These are phyloP conservation scores for Saccharomycopsis capsularis DNA, from an alignment of 805 yeast species.

Conservation along the genomic window DNA sequence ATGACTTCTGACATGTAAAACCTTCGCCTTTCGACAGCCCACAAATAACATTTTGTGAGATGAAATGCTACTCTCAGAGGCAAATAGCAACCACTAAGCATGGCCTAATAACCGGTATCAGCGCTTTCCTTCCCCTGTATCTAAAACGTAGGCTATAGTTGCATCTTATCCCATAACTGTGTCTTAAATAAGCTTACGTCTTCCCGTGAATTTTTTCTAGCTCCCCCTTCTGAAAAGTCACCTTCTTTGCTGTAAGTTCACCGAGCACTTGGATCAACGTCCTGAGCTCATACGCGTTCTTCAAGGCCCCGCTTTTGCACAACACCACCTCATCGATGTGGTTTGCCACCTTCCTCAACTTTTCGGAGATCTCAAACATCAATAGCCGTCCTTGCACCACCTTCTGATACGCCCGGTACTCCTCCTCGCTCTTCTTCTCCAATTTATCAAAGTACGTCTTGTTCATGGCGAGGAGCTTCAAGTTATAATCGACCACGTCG, in stretches of 20 bases:
- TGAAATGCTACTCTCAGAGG: no score
- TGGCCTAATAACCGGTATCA: no score
- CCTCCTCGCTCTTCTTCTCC: conserved; percentile 1
- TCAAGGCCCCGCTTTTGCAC: not conserved
- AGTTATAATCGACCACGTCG: conserved; percentile 19
- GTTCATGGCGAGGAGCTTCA: conserved; percentile 8
- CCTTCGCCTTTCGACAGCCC: no score
- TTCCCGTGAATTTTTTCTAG: no score
- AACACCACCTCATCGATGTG: conserved; percentile 6
- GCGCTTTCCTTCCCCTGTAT: no score
- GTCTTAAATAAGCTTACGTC: no score
- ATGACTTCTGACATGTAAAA: no score
- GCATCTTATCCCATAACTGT: no score
- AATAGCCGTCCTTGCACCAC: conserved; percentile 7
- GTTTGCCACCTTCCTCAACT: conserved; percentile 2
- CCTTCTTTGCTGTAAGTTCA: not conserved
- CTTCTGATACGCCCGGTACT: conserved; percentile 8
- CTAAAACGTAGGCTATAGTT: no score
- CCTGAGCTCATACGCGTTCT: not conserved
- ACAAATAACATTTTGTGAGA: no score
- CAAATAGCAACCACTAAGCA: no score
- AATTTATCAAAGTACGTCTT: conserved; percentile 2
- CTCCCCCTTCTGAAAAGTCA: no score
- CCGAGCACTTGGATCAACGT: not conserved
- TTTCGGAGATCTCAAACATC: conserved; percentile 13